Base-by-base conservation (phyloP, 2,329 filamentous ascomycete genomes). In the Orbilia brochopaga region DNA sequence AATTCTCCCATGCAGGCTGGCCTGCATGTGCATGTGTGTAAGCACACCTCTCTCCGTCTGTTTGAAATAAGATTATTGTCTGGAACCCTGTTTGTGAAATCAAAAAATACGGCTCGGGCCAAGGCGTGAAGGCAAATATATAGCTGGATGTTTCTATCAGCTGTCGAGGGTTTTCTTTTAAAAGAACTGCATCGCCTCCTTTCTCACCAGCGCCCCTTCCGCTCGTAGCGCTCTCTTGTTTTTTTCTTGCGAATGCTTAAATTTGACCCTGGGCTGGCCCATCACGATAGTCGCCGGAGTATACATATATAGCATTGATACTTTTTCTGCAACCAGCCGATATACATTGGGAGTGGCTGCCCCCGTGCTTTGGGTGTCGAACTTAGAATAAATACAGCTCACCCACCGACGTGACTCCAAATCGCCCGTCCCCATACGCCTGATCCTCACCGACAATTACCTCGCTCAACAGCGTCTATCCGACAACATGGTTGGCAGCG, bases 191-290 rank as follows among this genome's bases (percentile, higher is more conserved):
- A 42, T 42, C 37, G 37, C 37, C 37, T 42, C 37, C 37, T 42
- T 59, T 48, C 42, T 50, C 35, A 46, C 10, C 17, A 24, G 44
- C 11, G 40, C 32, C 50, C 48, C 50, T 58, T 44, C 30, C 35
- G 23, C 50, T n/a, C 23, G 5, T 46, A 37, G 42, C 37, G 32
- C 54, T 55, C 19, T n/a, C 21, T 32, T 3, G 27, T 32, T 56
- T 55, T 61, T 15, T n/a, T n/a, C n/a, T n/a, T n/a, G n/a, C n/a
- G n/a, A n/a, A n/a, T n/a, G n/a, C n/a, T n/a, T n/a, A n/a, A n/a
- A n/a, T n/a, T n/a, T 42, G 13, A 42, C 19, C 35, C 52, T 69
- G 52, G 65, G 60, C 66, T 40, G 60, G 59, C 60, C 66, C 66
- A 70, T 59, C 40, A 32, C n/a, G 27, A 32, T 46, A 59, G 48